Percentiles rank a stretch among this genome's conserved stretches.
Conservation (phyloP, 345 rosid species). For the Pugionium cornutum region DNA sequence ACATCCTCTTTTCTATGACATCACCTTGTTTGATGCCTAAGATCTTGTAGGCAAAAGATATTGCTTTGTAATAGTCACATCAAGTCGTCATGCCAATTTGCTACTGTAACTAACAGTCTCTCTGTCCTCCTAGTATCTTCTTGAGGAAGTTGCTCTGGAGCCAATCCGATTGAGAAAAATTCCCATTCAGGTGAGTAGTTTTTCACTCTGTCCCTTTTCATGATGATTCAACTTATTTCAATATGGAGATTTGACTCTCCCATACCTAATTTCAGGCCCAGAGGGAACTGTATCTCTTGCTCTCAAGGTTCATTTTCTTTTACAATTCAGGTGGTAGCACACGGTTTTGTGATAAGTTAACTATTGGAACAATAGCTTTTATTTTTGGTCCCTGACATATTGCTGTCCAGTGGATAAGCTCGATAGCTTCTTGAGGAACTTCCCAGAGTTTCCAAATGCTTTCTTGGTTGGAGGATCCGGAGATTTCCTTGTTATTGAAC, state of each 20-base stretch:
- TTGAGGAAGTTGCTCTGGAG: slow-evolving; percentile 82
- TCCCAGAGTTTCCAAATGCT: slow-evolving; percentile 79
- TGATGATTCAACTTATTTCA: slow-evolving; percentile 9
- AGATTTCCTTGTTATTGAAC: slow-evolving; percentile 89
- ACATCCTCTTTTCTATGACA: not conserved
- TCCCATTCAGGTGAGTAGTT: slow-evolving; percentile 67
- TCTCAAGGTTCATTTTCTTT: slow-evolving; percentile 88
- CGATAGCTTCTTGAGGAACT: slow-evolving; percentile 67
- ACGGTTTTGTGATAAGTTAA: not conserved
- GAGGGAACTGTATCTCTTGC: slow-evolving; percentile 75
- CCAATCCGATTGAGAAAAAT: slow-evolving; percentile 62
- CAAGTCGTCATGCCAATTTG: not conserved
- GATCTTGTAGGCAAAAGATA: too few relatives aligned
- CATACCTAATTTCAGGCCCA: slow-evolving; percentile 60
- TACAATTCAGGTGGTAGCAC: slow-evolving; percentile 69
- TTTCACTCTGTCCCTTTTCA: not conserved
- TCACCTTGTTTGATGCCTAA: too few relatives aligned
- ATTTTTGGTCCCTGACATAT: slow-evolving; percentile 20
- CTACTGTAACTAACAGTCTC: slow-evolving; percentile 19
- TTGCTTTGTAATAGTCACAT: not conserved
- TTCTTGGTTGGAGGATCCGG: slow-evolving; percentile 86
- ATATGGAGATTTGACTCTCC: slow-evolving; percentile 14
- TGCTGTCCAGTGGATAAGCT: slow-evolving; percentile 72
- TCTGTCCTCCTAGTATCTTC: slow-evolving; percentile 66
- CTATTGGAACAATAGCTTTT: slow-evolving; percentile 2